These are phyloP conservation scores for Aspergillus fumigatus DNA, from an alignment of 2,329 filamentous ascomycete genomes.

Conservation along the genomic window DNA sequence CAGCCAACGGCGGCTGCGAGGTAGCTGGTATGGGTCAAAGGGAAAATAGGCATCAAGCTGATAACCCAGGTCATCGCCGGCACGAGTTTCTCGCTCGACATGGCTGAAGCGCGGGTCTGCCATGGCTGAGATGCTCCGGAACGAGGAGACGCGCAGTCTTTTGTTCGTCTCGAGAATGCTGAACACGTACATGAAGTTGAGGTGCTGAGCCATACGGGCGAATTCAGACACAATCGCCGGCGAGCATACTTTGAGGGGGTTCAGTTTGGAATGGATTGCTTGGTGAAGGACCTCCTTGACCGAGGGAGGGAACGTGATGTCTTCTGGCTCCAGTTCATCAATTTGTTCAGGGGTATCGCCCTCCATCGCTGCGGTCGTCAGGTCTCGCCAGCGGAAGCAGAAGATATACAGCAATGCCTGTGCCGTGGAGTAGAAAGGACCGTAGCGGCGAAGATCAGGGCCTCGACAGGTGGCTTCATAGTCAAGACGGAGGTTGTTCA, in stretches of 20 bases:
- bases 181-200: slow-evolving; percentile 85
- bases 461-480: slow-evolving; percentile 73
- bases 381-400: slow-evolving; percentile 95
- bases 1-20: slow-evolving; percentile 81
- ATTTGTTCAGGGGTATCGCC: slow-evolving; percentile 51
- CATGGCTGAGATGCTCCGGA: slow-evolving; percentile 41
- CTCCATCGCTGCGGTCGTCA: slow-evolving; percentile 58
- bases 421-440: slow-evolving; percentile 80
- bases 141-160: slow-evolving; percentile 72
- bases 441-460: slow-evolving; percentile 79
- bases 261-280: slow-evolving; percentile 83
- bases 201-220: slow-evolving; percentile 77
- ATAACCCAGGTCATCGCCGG: slow-evolving; percentile 68
- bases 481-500: slow-evolving; percentile 68
- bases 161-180: slow-evolving; percentile 89
- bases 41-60: slow-evolving; percentile 94
- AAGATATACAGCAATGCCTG: slow-evolving; percentile 92
- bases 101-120: slow-evolving; percentile 37
- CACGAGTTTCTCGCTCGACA: slow-evolving; percentile 52
- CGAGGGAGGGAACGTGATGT: slow-evolving; percentile 71
- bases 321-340: slow-evolving; percentile 57
- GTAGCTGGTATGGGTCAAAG: slow-evolving; percentile 93
- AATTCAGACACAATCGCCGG: slow-evolving; percentile 89
- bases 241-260: slow-evolving; percentile 92
- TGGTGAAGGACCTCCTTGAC: slow-evolving; percentile 69